phyloP scores from a whole-genome alignment of 163 green algal genomes.

The Prototheca wickerhamii region DNA sequence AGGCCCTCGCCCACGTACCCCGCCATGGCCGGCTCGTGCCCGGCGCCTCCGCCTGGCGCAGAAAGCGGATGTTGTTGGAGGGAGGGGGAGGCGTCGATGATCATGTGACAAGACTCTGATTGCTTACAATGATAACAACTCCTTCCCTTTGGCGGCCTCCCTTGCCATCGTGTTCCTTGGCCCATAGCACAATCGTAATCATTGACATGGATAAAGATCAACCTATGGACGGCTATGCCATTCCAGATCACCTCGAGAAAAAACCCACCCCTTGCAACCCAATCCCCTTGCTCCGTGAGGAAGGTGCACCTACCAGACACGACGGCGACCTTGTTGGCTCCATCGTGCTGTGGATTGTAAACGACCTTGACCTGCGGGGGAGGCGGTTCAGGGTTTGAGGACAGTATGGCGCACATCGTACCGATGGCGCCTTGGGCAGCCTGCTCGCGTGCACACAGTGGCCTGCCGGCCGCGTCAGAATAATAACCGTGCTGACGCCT shows the following conservation, averaged over 20 bases:
- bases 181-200: too few species aligned
- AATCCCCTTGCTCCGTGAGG: background rate
- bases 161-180: background rate
- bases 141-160: background rate
- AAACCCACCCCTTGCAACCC: background rate
- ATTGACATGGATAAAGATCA: background rate
- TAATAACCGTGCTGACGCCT: too few species aligned
- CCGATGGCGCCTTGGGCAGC: too few species aligned
- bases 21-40: slow-evolving; percentile 76
- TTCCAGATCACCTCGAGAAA: background rate
- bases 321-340: slow-evolving; percentile 33
- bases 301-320: slow-evolving; percentile 34
- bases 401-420: too few species aligned
- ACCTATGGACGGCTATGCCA: background rate
- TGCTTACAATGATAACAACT: background rate
- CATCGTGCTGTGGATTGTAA: slow-evolving; percentile 17
- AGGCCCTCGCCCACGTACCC: slow-evolving; percentile 80
- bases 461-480: background rate
- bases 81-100: background rate
- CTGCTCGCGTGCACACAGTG: background rate
- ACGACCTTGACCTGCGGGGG: slow-evolving; percentile 51
- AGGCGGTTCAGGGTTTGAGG: background rate
- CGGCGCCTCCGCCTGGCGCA: slow-evolving; percentile 53
- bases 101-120: background rate
- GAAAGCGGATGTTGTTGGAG: background rate